Conservation (phyloP, 1,139 yeast genomes). For the Candida frijolesensis region DNA sequence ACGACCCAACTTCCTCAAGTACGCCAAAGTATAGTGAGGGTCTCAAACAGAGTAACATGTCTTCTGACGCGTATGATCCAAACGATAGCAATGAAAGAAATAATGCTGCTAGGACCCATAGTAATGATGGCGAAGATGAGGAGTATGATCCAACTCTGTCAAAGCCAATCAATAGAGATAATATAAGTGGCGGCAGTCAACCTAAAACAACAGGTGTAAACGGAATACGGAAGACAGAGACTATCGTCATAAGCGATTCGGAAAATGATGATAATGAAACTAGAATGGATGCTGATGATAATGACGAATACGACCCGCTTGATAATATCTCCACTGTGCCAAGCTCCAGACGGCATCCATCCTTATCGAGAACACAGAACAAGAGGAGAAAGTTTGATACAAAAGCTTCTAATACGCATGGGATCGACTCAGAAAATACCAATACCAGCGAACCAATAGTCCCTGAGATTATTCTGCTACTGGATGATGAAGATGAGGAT, state of each 20-base stretch:
- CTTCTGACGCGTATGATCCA: not conserved
- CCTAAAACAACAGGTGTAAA: not conserved
- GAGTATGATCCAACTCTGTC: not conserved
- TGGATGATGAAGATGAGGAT: constrained; percentile 4
- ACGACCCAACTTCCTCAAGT: not conserved
- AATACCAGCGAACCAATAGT: not conserved
- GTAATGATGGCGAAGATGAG: not conserved
- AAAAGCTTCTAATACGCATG: not conserved
- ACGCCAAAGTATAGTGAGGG: not conserved
- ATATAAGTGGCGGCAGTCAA: not conserved
- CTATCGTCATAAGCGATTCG: not conserved
- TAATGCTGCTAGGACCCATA: not conserved
- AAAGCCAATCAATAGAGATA: not conserved
- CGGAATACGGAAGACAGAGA: not conserved
- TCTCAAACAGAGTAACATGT: no score
- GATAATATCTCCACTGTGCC: not conserved
- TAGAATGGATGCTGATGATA: not conserved
- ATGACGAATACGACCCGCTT: constrained; percentile 12
- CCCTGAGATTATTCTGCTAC: constrained; percentile 3
- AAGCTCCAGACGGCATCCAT: constrained; percentile 1
- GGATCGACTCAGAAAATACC: not conserved
- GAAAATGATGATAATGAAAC: not conserved
- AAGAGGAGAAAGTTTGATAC: constrained; percentile 3
- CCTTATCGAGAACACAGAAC: constrained; percentile 1
- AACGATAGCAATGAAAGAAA: not conserved